phyloP scores from a whole-genome alignment of 768 basidiomycete species.

The Rhizopogon vinicolor region DNA sequence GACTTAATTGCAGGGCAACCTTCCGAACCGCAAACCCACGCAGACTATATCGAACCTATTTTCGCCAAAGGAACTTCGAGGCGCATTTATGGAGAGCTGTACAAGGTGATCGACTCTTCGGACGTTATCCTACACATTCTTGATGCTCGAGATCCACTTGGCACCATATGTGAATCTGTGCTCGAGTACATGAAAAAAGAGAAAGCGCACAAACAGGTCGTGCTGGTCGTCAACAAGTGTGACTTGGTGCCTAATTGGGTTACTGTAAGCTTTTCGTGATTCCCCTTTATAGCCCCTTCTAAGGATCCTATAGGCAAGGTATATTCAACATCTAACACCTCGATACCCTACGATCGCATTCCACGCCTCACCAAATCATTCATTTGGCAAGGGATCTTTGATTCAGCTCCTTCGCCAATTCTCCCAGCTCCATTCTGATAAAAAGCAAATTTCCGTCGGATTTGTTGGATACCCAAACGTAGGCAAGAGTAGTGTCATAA shows the following conservation, averaged over 20 bases:
- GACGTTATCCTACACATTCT: slow-evolving; percentile 94
- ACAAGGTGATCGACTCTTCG: slow-evolving; percentile 99
- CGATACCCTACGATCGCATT: slow-evolving; percentile 96
- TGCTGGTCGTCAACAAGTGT: slow-evolving; percentile 96
- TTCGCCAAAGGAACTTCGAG: slow-evolving; percentile 94
- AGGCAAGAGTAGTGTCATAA: slow-evolving; percentile 96
- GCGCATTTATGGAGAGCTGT: slow-evolving; percentile 95
- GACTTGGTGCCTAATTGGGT: slow-evolving; percentile 99
- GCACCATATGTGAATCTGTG: slow-evolving; percentile 92
- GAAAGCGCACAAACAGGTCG: slow-evolving; percentile 95
- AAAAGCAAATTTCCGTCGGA: slow-evolving; percentile 98
- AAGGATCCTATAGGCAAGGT: slow-evolving; percentile 63
- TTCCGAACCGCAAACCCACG: slow-evolving; percentile 47
- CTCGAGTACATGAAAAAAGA: slow-evolving; percentile 93
- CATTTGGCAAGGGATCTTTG: slow-evolving; percentile 97
- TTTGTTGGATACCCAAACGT: slow-evolving; percentile 99
- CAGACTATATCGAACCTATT: slow-evolving; percentile 83
- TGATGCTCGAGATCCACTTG: slow-evolving; percentile 93
- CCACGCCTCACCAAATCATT: slow-evolving; percentile 98
- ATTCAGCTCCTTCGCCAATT: slow-evolving; percentile 97
- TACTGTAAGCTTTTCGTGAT: slow-evolving; percentile 57
- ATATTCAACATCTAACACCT: slow-evolving; percentile 92
- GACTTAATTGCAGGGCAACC: background rate
- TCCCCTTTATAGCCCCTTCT: background rate
- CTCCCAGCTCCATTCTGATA: slow-evolving; percentile 94